These are phyloP conservation scores for Margaritispora aquatica DNA, from an alignment of 495 filamentous ascomycete genomes.

Conservation along the genomic window DNA sequence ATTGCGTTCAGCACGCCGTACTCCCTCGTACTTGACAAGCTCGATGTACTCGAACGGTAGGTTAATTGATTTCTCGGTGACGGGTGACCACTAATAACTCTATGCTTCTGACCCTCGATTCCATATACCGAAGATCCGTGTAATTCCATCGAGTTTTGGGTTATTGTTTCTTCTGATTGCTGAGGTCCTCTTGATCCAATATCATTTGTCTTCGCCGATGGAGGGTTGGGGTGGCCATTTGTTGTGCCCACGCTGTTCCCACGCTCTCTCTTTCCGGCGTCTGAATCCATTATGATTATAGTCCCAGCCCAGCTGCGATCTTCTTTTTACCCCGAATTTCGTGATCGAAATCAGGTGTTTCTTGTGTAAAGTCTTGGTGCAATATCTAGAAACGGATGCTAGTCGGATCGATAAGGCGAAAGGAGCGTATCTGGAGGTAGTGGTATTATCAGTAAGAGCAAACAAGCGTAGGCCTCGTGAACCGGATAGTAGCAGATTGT, in stretches of 20 bases:
- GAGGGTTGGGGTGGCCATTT: constrained; percentile 14
- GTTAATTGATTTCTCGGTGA: constrained; percentile 15
- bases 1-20: not conserved
- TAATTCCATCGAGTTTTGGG: constrained; percentile 8
- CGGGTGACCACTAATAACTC: not conserved
- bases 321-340: not conserved
- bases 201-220: constrained; percentile 11
- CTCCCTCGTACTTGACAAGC: constrained; percentile 2
- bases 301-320: constrained; percentile 20
- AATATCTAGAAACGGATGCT: constrained; percentile 4
- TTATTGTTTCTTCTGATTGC: constrained; percentile 2
- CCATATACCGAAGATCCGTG: constrained; percentile 12
- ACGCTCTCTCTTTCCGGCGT: constrained; percentile 16
- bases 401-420: constrained; percentile 1
- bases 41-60: constrained; percentile 2
- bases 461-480: constrained; percentile 19
- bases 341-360: constrained; percentile 9
- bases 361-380: not conserved
- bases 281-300: constrained; percentile 19
- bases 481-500: constrained; percentile 17
- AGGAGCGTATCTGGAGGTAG: constrained; percentile 8
- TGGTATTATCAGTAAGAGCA: constrained; percentile 18
- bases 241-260: constrained; percentile 16
- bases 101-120: constrained; percentile 13
- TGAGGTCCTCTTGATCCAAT: constrained; percentile 3